These are phyloP conservation scores for Neospermospora avenae DNA, from an alignment of 2,329 filamentous ascomycete genomes.

Conservation along the genomic window DNA sequence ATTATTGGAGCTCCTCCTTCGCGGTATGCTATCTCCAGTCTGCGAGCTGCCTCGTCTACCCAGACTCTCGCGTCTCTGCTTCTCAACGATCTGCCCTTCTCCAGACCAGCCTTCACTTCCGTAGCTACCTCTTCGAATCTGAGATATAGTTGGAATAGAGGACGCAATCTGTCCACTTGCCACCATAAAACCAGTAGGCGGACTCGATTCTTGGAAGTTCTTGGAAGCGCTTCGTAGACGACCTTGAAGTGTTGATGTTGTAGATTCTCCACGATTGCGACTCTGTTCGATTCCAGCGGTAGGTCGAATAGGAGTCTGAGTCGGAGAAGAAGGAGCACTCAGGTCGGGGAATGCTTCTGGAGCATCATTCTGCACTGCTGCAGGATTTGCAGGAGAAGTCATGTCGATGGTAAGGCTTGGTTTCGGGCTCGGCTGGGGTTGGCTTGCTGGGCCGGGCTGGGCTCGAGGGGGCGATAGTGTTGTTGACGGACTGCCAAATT, in stretches of 20 bases:
- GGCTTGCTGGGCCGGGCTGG: neutral
- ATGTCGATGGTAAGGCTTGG: neutral
- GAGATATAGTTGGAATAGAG: constrained; percentile 29
- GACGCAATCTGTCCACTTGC: constrained; percentile 45
- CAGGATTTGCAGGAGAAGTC: constrained; percentile 7
- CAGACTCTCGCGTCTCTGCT: constrained; percentile 27
- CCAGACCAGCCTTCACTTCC: constrained; percentile 32
- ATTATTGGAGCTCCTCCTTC: constrained; percentile 16
- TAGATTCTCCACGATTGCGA: constrained; percentile 7
- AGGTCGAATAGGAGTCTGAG: constrained; percentile 7
- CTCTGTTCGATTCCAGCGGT: constrained; percentile 13
- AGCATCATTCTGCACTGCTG: constrained; percentile 13
- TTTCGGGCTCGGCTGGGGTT: neutral
- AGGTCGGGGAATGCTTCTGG: constrained; percentile 21
- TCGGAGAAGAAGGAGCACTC: constrained; percentile 17
- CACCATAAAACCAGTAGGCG: constrained; percentile 47
- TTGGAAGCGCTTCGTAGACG: constrained; percentile 33
- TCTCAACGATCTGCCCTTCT: constrained; percentile 33
- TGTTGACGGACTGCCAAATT: neutral
- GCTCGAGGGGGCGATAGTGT: neutral
- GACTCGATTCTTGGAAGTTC: constrained; percentile 44
- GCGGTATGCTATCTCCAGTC: constrained; percentile 11
- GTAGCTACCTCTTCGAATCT: constrained; percentile 34
- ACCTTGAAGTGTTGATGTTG: constrained; percentile 24
- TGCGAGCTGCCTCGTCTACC: constrained; percentile 23